Percentiles rank a stretch among this genome's conserved stretches.
These are phyloP conservation scores for Batrachochytrium dendrobatidis DNA, from an alignment of 371 early-diverging fungal genomes.

Conservation along the genomic window DNA sequence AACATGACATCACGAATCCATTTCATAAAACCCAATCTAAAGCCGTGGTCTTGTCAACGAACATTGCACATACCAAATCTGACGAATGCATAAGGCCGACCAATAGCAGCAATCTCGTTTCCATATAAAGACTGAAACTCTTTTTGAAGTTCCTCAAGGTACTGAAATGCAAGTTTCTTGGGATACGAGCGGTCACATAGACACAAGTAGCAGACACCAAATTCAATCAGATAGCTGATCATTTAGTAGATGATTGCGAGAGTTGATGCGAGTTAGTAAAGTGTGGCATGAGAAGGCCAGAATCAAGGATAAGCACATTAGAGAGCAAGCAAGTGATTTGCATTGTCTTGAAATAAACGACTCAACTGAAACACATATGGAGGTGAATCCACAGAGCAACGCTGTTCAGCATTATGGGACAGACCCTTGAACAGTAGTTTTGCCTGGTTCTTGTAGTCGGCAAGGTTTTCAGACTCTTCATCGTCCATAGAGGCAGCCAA, in stretches of 20 bases:
- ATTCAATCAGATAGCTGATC: conserved; percentile 91
- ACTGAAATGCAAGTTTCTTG: conserved; percentile 90
- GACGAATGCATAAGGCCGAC: conserved; percentile 93
- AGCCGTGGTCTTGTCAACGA: too few species aligned
- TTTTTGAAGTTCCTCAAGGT: conserved; percentile 86
- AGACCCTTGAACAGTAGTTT: conserved; percentile 84
- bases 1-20: too few species aligned
- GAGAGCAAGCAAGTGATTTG: background rate
- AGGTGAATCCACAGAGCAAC: conserved; percentile 93
- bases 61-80: conserved; percentile 71
- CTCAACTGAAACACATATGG: conserved; percentile 74
- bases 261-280: background rate
- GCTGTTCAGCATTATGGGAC: conserved; percentile 73
- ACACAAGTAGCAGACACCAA: conserved; percentile 86
- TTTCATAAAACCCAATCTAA: too few species aligned
- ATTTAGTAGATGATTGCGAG: background rate
- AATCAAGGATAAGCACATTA: background rate
- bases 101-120: conserved; percentile 73
- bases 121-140: conserved; percentile 92
- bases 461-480: conserved; percentile 75
- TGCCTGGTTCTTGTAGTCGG: conserved; percentile 89
- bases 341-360: conserved; percentile 2
- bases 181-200: conserved; percentile 93
- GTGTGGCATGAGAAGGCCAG: background rate
- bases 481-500: conserved; percentile 96